Conservation (phyloP, 352 stramenopile species). For the Blastocystis sp. region DNA sequence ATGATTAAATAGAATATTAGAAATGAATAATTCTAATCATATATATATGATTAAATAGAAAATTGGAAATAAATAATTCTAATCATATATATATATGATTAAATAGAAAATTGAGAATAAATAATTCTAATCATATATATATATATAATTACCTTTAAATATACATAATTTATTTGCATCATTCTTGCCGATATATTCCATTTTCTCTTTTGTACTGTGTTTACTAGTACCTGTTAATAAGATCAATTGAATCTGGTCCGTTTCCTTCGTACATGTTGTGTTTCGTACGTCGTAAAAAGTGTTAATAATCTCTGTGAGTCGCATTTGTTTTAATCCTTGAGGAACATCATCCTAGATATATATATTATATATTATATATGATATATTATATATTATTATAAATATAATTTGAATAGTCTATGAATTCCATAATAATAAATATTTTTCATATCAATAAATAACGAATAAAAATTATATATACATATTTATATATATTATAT, state of each 20-base stretch:
- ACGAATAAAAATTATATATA: conserved; percentile 8
- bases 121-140: neutral
- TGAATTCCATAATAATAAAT: conserved; percentile 57
- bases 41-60: neutral
- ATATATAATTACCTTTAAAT: conserved; percentile 36
- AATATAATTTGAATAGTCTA: conserved; percentile 70
- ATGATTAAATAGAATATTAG: neutral
- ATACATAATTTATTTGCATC: conserved; percentile 51
- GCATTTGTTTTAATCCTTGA: conserved; percentile 69
- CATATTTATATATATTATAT: no score
- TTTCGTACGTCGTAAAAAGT: conserved; percentile 70
- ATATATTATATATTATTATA: no score
- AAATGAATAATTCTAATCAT: neutral
- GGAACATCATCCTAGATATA: conserved; percentile 68
- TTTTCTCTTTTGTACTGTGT: conserved; percentile 52
- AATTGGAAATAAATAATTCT: neutral
- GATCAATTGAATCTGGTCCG: conserved; percentile 71
- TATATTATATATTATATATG: no score
- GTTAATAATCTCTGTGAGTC: conserved; percentile 81
- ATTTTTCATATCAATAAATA: conserved; percentile 40
- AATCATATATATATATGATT: neutral
- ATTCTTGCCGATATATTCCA: conserved; percentile 59
- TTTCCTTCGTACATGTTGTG: conserved; percentile 67
- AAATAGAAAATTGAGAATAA: conserved; percentile 8
- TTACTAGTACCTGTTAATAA: conserved; percentile 76